Conservation (phyloP, 345 rosid species). For the Carallia pectinifolia region DNA sequence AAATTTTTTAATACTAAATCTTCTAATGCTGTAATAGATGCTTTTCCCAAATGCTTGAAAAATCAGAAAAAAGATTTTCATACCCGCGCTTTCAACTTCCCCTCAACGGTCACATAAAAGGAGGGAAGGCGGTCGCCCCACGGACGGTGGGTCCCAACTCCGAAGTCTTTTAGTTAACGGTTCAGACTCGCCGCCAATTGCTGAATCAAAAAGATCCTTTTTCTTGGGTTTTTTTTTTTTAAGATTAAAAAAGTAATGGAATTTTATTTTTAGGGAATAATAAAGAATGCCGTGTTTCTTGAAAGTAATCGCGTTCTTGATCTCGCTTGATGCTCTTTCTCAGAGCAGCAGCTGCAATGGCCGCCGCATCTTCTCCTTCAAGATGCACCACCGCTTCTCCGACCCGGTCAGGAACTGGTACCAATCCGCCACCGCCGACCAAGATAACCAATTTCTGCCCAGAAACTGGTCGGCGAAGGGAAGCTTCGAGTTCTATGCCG, state of each 20-base stretch:
- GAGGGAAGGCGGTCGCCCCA: too few relatives aligned
- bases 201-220: too few relatives aligned
- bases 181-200: too few relatives aligned
- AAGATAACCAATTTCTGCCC: conserved; percentile 21
- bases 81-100: neutral
- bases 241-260: neutral
- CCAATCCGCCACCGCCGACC: conserved; percentile 16
- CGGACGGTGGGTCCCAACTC: neutral
- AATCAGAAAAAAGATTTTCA: neutral
- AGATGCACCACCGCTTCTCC: conserved; percentile 82
- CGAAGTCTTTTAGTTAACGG: too few relatives aligned
- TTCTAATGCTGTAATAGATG: too few relatives aligned
- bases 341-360: conserved; percentile 37
- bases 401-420: conserved; percentile 61
- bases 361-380: conserved; percentile 68
- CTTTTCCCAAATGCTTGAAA: conserved; percentile 1
- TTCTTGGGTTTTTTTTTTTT: neutral
- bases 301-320: conserved; percentile 31
- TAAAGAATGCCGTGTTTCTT: conserved; percentile 29
- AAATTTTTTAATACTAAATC: too few relatives aligned
- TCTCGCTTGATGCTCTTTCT: conserved; percentile 30
- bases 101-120: conserved; percentile 1
- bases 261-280: neutral
- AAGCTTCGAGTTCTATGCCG: conserved; percentile 64
- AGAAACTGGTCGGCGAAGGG: conserved; percentile 54